These are phyloP conservation scores for Globisporangium middletonii DNA, from an alignment of 352 stramenopile species.

Conservation along the genomic window DNA sequence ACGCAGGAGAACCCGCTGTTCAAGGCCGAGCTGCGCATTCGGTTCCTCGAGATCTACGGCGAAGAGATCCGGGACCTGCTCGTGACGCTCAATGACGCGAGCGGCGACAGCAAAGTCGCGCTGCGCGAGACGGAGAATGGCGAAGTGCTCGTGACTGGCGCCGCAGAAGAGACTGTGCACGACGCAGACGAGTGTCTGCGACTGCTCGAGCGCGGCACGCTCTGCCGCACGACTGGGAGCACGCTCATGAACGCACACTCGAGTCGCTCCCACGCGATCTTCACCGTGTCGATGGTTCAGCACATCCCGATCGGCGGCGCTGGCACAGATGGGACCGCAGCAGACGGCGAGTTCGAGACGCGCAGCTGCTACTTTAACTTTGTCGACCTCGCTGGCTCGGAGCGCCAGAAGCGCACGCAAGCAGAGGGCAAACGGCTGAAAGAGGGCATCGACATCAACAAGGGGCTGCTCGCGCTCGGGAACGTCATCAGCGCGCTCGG, in stretches of 20 bases:
- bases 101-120: slow-evolving; percentile 58
- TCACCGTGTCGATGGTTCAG: slow-evolving; percentile 84
- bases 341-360: slow-evolving; percentile 67
- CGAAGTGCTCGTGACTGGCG: slow-evolving; percentile 80
- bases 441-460: slow-evolving; percentile 98
- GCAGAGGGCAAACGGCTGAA: slow-evolving; percentile 88
- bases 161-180: slow-evolving; percentile 60
- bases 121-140: slow-evolving; percentile 82
- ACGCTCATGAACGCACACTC: slow-evolving; percentile 92
- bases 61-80: slow-evolving; percentile 90
- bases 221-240: slow-evolving; percentile 77
- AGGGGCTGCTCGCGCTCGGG: slow-evolving; percentile 94
- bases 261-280: slow-evolving; percentile 90
- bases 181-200: slow-evolving; percentile 73
- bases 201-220: slow-evolving; percentile 77
- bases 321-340: slow-evolving; percentile 24
- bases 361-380: slow-evolving; percentile 89
- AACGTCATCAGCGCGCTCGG: slow-evolving; percentile 97
- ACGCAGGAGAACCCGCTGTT: slow-evolving; percentile 52
- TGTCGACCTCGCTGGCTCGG: slow-evolving; percentile 89
- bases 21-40: slow-evolving; percentile 57
- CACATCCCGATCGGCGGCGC: slow-evolving; percentile 51
- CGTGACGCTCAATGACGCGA: slow-evolving; percentile 57
- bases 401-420: slow-evolving; percentile 94
- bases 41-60: slow-evolving; percentile 92